Percentiles rank a stretch among this genome's conserved stretches.
Evolutionary conservation across 352 stramenopile genomes (phyloP).

Genomic region (Globisporangium megalacanthum): DNA sequence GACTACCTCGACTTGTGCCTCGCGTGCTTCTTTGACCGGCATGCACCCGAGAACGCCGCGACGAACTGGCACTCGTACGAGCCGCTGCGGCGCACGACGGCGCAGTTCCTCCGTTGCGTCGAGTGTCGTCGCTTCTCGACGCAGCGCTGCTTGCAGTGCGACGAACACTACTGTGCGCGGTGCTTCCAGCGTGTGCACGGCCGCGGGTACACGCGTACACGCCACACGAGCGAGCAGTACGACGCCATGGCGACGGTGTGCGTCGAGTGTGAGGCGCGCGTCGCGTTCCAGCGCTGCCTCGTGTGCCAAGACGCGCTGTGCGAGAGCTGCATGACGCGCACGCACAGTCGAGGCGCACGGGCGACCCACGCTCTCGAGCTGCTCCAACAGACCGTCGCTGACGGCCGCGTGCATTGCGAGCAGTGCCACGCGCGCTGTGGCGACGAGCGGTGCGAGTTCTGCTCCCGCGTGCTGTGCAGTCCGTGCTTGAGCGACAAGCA

Average conservation of each 20-base stretch:
- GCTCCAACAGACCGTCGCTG: slow-evolving; percentile 30
- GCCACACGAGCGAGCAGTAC: slow-evolving; percentile 59
- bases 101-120: slow-evolving; percentile 54
- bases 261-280: slow-evolving; percentile 65
- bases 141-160: slow-evolving; percentile 57
- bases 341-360: slow-evolving; percentile 44
- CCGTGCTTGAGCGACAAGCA: slow-evolving; percentile 49
- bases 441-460: slow-evolving; percentile 54
- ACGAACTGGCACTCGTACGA: slow-evolving; percentile 61
- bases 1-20: slow-evolving; percentile 77
- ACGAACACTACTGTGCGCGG: slow-evolving; percentile 76
- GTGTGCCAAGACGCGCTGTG: slow-evolving; percentile 69
- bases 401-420: slow-evolving; percentile 46
- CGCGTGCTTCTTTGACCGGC: slow-evolving; percentile 62
- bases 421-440: slow-evolving; percentile 49
- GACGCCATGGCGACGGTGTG: slow-evolving; percentile 44
- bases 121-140: slow-evolving; percentile 65
- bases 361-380: slow-evolving; percentile 35
- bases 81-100: slow-evolving; percentile 29
- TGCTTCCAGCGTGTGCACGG: slow-evolving; percentile 70
- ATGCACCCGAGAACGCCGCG: slow-evolving; percentile 23
- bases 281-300: slow-evolving; percentile 58
- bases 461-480: slow-evolving; percentile 42
- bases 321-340: slow-evolving; percentile 51
- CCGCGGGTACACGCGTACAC: slow-evolving; percentile 45